Evolutionary conservation across 805 yeast species (phyloP).

Genomic region (Candida gorgasii): DNA sequence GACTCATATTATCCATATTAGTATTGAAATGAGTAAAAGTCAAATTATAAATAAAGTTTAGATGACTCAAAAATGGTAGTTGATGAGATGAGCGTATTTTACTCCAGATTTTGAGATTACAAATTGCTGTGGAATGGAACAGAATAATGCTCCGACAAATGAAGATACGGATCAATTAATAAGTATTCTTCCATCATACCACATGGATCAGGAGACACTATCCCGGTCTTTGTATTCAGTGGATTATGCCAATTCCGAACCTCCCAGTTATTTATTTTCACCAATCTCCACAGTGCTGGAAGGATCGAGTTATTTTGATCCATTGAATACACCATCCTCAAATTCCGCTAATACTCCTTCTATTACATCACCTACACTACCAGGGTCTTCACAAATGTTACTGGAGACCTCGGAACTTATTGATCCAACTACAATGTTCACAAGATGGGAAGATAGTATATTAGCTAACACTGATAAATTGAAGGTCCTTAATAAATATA

Average conservation of each 20-base stretch:
- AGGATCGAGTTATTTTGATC: background rate
- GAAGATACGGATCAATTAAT: conserved; percentile 20
- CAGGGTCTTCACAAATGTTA: no score
- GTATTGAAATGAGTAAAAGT: no score
- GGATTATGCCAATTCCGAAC: conserved; percentile 26
- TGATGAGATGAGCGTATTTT: no score
- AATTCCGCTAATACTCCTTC: conserved; percentile 10
- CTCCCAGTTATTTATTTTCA: conserved; percentile 36
- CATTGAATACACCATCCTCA: background rate
- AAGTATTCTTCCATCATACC: conserved; percentile 42
- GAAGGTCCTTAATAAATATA: conserved; percentile 29
- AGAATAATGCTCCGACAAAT: background rate
- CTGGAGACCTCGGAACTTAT: no score
- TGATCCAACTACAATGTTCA: conserved; percentile 11
- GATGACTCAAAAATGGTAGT: no score
- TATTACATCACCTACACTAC: background rate
- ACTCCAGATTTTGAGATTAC: no score
- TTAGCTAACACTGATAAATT: conserved; percentile 37
- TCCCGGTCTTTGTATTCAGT: conserved; percentile 7
- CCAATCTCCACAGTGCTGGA: background rate
- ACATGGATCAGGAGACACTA: conserved; percentile 37
- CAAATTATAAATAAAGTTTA: no score
- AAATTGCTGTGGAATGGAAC: background rate
- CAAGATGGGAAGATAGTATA: conserved; percentile 33
- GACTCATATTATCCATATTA: no score